phyloP scores from a whole-genome alignment of 2,329 filamentous ascomycete genomes.

The Dendryphion nanum region DNA sequence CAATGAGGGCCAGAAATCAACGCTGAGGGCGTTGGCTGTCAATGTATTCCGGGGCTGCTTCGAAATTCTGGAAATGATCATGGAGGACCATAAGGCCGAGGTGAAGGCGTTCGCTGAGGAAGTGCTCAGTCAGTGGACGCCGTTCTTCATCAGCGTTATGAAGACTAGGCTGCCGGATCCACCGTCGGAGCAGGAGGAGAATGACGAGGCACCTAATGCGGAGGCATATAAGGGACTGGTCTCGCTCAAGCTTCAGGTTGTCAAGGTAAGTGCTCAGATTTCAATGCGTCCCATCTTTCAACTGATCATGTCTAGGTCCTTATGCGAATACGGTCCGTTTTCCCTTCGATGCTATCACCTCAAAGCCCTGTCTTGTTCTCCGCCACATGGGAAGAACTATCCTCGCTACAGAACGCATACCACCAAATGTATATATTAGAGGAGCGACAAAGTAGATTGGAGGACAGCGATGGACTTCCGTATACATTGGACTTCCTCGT shows the following conservation, averaged over 20 bases:
- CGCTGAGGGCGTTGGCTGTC: conserved; percentile 79
- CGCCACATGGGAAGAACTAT: conserved; percentile 85
- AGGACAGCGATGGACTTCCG: conserved; percentile 86
- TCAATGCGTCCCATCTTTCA: not conserved
- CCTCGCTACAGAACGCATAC: conserved; percentile 69
- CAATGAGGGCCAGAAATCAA: conserved; percentile 70
- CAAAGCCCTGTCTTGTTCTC: conserved; percentile 83
- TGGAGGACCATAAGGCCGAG: conserved; percentile 84
- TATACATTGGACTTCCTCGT: conserved; percentile 94
- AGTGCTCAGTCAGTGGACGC: conserved; percentile 78
- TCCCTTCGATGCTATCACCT: conserved; percentile 76
- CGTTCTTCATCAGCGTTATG: conserved; percentile 80
- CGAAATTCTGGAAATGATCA: conserved; percentile 93
- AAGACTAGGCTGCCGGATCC: conserved; percentile 68
- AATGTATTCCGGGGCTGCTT: conserved; percentile 90
- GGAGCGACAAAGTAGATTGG: conserved; percentile 81
- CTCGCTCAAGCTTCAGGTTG: conserved; percentile 87
- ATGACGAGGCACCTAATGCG: conserved; percentile 54
- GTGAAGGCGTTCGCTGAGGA: conserved; percentile 90
- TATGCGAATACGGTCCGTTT: conserved; percentile 82
- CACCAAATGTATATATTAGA: conserved; percentile 81
- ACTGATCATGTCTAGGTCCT: conserved; percentile 59
- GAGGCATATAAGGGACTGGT: conserved; percentile 78
- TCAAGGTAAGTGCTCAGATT: conserved; percentile 59
- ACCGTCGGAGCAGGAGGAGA: conserved; percentile 58